phyloP scores from a whole-genome alignment of 164 flowering plant genomes.

The Houttuynia cordata region DNA sequence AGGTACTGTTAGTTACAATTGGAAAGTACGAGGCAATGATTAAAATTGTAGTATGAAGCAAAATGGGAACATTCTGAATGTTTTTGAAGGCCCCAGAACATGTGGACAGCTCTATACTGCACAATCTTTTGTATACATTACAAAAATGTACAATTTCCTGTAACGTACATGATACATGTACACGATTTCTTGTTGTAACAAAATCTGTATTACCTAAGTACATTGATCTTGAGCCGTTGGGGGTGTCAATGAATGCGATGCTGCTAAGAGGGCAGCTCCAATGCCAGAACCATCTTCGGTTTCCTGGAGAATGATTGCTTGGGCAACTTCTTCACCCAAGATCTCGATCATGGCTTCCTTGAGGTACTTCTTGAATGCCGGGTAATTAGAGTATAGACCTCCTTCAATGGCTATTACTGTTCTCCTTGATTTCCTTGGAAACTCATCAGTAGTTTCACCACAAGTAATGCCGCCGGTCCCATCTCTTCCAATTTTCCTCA shows the following conservation, averaged over 20 bases:
- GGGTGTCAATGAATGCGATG: slow-evolving; percentile 36
- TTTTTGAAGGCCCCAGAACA: no score
- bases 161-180: no score
- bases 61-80: no score
- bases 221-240: slow-evolving; percentile 26
- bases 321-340: slow-evolving; percentile 70
- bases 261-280: slow-evolving; percentile 88
- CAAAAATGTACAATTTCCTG: no score
- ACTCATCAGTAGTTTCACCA: slow-evolving; percentile 27
- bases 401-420: slow-evolving; percentile 83
- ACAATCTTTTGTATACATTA: no score
- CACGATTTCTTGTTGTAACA: no score
- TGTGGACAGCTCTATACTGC: no score
- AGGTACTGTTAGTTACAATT: no score
- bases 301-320: slow-evolving; percentile 47
- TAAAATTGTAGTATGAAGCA: no score
- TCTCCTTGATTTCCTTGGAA: slow-evolving; percentile 38
- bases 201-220: no score
- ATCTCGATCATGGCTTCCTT: slow-evolving; percentile 63
- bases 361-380: slow-evolving; percentile 63
- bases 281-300: slow-evolving; percentile 81
- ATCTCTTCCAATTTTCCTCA: slow-evolving; percentile 91
- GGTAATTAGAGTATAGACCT: slow-evolving; percentile 47
- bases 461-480: slow-evolving; percentile 55
- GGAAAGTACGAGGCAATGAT: no score